Percentiles rank a stretch among this genome's conserved stretches.
phyloP scores from a whole-genome alignment of 2,329 filamentous ascomycete genomes.

The Ceratocystis eucalypticola region DNA sequence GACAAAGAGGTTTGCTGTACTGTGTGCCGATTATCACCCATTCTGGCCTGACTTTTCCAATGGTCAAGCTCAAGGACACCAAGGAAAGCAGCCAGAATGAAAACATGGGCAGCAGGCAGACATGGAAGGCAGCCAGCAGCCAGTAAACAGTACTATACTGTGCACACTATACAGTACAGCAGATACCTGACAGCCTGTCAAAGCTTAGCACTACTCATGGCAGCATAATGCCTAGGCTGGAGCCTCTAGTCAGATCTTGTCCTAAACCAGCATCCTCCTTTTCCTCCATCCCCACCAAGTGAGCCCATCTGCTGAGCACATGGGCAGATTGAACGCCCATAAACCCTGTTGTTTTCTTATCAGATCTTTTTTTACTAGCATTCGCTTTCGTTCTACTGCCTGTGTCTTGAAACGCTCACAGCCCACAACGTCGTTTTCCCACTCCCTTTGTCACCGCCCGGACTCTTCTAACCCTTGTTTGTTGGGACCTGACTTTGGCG shows the following conservation, averaged over 20 bases:
- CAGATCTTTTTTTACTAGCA: not conserved
- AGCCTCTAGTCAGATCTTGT: not conserved
- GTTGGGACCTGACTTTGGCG: not conserved
- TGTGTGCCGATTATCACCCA: not conserved
- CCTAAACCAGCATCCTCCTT: not conserved
- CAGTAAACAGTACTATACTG: not conserved
- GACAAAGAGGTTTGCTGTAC: not conserved
- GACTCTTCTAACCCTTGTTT: not conserved
- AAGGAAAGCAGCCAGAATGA: not conserved
- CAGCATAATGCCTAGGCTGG: not conserved
- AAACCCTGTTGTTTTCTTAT: not conserved
- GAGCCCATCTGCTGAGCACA: constrained; percentile 1
- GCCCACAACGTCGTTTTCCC: no score
- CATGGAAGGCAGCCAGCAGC: not conserved
- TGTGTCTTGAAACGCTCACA: not conserved
- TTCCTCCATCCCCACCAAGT: not conserved
- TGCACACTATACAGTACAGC: no score
- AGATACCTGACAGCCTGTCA: not conserved
- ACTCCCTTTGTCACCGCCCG: not conserved
- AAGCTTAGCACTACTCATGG: not conserved
- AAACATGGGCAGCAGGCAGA: not conserved
- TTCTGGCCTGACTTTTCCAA: not conserved
- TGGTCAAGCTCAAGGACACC: not conserved
- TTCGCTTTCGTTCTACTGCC: not conserved
- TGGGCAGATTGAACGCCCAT: not conserved